Evolutionary conservation across 352 stramenopile genomes (phyloP), one percentile per base, ranked within the genome.

Genomic region (Globisporangium cederbergense): DNA sequence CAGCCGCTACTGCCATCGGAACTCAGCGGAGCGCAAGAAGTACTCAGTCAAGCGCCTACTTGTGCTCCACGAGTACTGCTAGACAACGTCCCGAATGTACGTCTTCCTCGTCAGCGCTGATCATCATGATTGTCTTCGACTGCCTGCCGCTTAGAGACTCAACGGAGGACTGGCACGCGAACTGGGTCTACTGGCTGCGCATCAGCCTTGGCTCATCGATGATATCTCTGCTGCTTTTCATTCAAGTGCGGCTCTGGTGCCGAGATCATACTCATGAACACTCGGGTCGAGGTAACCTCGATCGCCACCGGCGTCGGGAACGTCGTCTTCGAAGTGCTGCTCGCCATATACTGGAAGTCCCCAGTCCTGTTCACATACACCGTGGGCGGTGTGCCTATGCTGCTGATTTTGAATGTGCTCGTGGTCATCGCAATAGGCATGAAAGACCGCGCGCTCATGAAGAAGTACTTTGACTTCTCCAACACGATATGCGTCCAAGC

Each of bases 321-420:
- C 30, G 30, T 34, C 5, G 30, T 2, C 30, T 34, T 6, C 30
- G 30, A 34, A 5, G 30, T 34, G 30, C 30, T 34, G 30, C 30
- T 34, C 30, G 30, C 30, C 5, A 5, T 34, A 5, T 34, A 32
- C n/a, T 58, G 61, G 61, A 45, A 6, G n/a, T 61, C 57, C 42
- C 28, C 61, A 9, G 14, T 62, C 18, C 52, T 52, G 5, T 67
- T 67, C 54, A 32, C 30, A 42, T 36, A 28, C 16, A 58, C 34
- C 4, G 30, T 34, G 30, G 30, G 30, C 30, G 30, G 30, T 34
- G 1, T 42, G 36, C 36, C 36, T 4, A 3, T 42, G 8, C 36
- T 60, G 5, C 2, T n/a, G 2, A 14, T 43, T 2, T 13, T 50
- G 5, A 22, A 4, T 10, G 22, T 34, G 4, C 34, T 60, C 4